phyloP scores from a whole-genome alignment of 805 yeast species.

The Barnettozyma botsteinii region DNA sequence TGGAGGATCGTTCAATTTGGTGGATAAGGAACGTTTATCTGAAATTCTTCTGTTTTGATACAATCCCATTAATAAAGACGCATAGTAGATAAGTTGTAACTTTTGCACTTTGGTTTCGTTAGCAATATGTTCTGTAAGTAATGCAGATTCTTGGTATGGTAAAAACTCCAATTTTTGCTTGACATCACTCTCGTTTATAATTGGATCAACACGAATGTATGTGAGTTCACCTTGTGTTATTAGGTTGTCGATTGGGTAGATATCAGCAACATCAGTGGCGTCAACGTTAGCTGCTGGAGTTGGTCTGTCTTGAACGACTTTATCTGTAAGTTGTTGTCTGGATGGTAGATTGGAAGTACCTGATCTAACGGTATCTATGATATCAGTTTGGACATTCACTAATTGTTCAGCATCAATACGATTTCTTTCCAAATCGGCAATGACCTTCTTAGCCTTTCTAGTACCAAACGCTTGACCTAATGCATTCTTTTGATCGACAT shows the following conservation, averaged over 20 bases:
- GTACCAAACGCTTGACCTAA: constrained; percentile 97
- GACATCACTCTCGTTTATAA: constrained; percentile 48
- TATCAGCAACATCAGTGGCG: constrained; percentile 79
- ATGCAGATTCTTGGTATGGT: constrained; percentile 57
- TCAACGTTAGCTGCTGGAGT: constrained; percentile 71
- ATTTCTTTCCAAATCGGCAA: constrained; percentile 73
- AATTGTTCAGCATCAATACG: constrained; percentile 80
- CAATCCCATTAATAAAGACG: constrained; percentile 74
- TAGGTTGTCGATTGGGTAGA: constrained; percentile 69
- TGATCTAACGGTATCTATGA: constrained; percentile 70
- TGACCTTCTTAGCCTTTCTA: constrained; percentile 89
- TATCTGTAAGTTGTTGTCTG: constrained; percentile 51
- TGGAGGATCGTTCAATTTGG: constrained; percentile 64
- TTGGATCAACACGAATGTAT: constrained; percentile 56
- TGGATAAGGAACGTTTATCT: constrained; percentile 53
- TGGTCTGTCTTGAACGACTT: constrained; percentile 65
- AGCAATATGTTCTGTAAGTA: constrained; percentile 39
- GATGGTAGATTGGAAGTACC: constrained; percentile 73
- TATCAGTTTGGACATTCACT: constrained; percentile 68
- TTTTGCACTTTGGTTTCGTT: constrained; percentile 46
- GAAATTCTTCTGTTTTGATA: constrained; percentile 65
- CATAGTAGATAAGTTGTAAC: constrained; percentile 69
- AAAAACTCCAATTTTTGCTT: constrained; percentile 49
- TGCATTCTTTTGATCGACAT: constrained; percentile 63
- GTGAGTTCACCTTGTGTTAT: constrained; percentile 63